phyloP scores from a whole-genome alignment of 495 filamentous ascomycete genomes.

The Hypoxylon perforatum region DNA sequence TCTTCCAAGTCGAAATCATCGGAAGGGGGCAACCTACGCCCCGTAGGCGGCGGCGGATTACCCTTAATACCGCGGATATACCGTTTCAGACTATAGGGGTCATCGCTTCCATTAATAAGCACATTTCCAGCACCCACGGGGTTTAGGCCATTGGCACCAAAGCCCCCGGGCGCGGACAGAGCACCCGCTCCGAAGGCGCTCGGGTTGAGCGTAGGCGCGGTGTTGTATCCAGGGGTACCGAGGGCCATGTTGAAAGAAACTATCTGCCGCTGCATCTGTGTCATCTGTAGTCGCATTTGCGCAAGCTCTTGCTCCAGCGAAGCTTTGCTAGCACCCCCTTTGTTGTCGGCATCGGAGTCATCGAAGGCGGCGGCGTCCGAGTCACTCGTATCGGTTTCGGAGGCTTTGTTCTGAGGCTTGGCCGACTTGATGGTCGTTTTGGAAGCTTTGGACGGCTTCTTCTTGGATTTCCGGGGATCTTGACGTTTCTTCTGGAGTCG shows the following conservation, averaged over 20 bases:
- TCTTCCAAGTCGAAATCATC: conserved; percentile 11
- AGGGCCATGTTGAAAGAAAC: conserved; percentile 31
- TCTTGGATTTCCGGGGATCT: conserved; percentile 50
- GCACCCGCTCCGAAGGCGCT: conserved; percentile 1
- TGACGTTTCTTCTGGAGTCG: conserved; percentile 56
- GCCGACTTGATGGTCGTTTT: conserved; percentile 43
- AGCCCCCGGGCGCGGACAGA: not conserved
- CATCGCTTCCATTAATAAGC: not conserved
- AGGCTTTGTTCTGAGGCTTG: conserved; percentile 38
- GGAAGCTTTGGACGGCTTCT: conserved; percentile 50
- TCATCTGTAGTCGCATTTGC: conserved; percentile 45
- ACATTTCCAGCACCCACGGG: conserved; percentile 1
- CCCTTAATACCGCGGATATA: conserved; percentile 2
- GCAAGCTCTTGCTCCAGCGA: conserved; percentile 43
- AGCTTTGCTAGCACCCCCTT: conserved; percentile 24
- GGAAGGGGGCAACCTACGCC: conserved; percentile 26
- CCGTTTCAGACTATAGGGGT: not conserved
- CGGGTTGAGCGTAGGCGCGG: conserved; percentile 15
- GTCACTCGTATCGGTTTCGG: conserved; percentile 53
- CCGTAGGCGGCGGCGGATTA: not conserved
- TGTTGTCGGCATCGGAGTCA: conserved; percentile 34
- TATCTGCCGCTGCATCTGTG: conserved; percentile 44
- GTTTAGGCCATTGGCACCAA: conserved; percentile 7
- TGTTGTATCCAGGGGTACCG: conserved; percentile 36
- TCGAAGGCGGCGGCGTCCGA: conserved; percentile 38